These are phyloP conservation scores for Hydrangea macrophylla DNA, from an alignment of 148 eudicot genomes.

Conservation along the genomic window DNA sequence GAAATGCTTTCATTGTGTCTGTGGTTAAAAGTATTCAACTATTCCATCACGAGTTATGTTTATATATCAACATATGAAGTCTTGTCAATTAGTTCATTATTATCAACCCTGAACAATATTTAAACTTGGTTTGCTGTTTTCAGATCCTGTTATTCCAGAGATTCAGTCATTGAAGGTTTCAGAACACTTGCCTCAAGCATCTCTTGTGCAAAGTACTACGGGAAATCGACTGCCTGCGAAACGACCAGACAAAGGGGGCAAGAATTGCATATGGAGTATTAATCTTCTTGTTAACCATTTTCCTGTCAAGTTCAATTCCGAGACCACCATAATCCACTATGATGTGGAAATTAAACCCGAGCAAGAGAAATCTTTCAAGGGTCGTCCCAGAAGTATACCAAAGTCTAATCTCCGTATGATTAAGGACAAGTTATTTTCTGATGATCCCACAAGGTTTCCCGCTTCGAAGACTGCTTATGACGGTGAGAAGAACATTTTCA, in stretches of 20 bases:
- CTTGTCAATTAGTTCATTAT: neutral
- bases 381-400: slow-evolving; percentile 28
- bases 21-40: too few relatives aligned
- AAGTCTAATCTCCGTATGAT: slow-evolving; percentile 38
- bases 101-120: neutral
- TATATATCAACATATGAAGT: too few relatives aligned
- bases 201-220: slow-evolving; percentile 4
- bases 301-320: slow-evolving; percentile 41
- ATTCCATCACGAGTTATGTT: too few relatives aligned
- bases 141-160: slow-evolving; percentile 15
- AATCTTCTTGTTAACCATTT: slow-evolving; percentile 65
- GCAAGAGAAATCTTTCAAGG: slow-evolving; percentile 18
- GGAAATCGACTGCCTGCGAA: slow-evolving; percentile 33
- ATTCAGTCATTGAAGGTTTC: slow-evolving; percentile 25
- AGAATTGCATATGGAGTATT: slow-evolving; percentile 16
- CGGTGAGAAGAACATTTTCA: slow-evolving; percentile 70
- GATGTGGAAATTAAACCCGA: slow-evolving; percentile 52
- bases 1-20: too few relatives aligned
- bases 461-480: slow-evolving; percentile 51
- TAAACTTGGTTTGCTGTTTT: neutral
- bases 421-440: slow-evolving; percentile 42
- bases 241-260: slow-evolving; percentile 60
- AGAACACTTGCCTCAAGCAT: slow-evolving; percentile 18
- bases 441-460: slow-evolving; percentile 34
- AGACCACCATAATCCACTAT: slow-evolving; percentile 42